Conservation (phyloP, 2,329 filamentous ascomycete genomes). For the Reticulascus tulasneorum region DNA sequence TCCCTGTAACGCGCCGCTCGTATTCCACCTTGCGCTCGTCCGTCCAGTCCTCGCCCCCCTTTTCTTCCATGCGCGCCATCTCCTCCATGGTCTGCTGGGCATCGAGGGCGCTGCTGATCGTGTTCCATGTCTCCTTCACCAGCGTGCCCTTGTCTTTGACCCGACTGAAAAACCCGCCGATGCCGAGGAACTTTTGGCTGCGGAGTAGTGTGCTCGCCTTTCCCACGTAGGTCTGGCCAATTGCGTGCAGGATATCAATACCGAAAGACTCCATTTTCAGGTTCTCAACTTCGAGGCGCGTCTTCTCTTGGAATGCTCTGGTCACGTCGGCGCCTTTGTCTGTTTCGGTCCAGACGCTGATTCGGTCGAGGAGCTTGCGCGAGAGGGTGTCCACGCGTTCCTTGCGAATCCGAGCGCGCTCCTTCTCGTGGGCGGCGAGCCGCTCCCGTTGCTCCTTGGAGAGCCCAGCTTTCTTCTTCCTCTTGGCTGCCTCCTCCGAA, state of each 20-base stretch:
- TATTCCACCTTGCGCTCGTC: conserved; percentile 96
- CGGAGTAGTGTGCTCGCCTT: conserved; percentile 88
- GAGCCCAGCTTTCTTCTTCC: conserved; percentile 85
- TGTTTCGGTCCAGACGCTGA: conserved; percentile 95
- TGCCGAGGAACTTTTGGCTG: conserved; percentile 94
- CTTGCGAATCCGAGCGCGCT: conserved; percentile 78
- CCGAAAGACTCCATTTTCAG: conserved; percentile 99
- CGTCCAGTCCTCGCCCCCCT: conserved; percentile 95
- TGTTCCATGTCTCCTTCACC: conserved; percentile 98
- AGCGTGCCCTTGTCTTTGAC: conserved; percentile 95
- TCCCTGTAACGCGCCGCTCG: conserved; percentile 91
- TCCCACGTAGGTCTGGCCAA: conserved; percentile 83
- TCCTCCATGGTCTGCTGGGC: conserved; percentile 98
- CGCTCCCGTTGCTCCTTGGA: conserved; percentile 92
- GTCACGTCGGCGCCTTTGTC: conserved; percentile 86
- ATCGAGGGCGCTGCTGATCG: conserved; percentile 92
- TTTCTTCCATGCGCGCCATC: conserved; percentile 94
- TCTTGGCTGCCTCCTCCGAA: conserved; percentile 50
- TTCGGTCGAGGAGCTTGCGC: conserved; percentile 81
- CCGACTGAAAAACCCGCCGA: conserved; percentile 88
- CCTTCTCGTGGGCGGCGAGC: conserved; percentile 80
- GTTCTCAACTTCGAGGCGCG: conserved; percentile 89
- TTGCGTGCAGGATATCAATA: conserved; percentile 91
- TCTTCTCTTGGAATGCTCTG: conserved; percentile 88
- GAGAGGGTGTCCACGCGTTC: conserved; percentile 83